Percentiles rank a stretch among this genome's conserved stretches.
These are phyloP conservation scores for Mortierella sp. DNA, from an alignment of 371 early-diverging fungal genomes.

Conservation along the genomic window DNA sequence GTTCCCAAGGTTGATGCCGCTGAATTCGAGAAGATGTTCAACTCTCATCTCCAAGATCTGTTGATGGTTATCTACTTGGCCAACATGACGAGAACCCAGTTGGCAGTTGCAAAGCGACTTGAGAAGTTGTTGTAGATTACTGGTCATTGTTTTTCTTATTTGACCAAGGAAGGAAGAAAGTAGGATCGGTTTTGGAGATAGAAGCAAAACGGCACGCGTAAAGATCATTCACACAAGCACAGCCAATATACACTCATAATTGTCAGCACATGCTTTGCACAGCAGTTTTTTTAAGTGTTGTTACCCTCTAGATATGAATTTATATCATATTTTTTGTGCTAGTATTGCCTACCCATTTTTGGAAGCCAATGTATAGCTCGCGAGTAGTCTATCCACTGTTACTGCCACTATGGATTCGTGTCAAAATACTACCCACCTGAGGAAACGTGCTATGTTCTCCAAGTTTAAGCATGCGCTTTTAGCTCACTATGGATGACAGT, in stretches of 20 bases:
- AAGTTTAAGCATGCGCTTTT: too few species aligned
- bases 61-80: conserved; percentile 96
- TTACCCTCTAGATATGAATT: too few species aligned
- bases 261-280: neutral
- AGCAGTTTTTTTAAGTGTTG: neutral
- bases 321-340: too few species aligned
- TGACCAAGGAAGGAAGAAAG: neutral
- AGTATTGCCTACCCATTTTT: too few species aligned
- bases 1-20: conserved; percentile 89
- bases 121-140: conserved; percentile 75
- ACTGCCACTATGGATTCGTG: too few species aligned
- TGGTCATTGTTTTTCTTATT: neutral
- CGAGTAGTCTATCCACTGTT: too few species aligned
- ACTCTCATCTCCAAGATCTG: conserved; percentile 92
- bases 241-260: conserved; percentile 9
- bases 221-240: neutral
- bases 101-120: conserved; percentile 91
- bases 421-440: too few species aligned
- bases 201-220: conserved; percentile 9
- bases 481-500: too few species aligned
- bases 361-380: too few species aligned
- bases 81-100: conserved; percentile 94
- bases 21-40: conserved; percentile 92
- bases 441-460: too few species aligned
- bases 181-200: neutral